Evolutionary conservation across 257 asterid species (phyloP), one percentile per base, ranked within the genome.

Genomic region (Nicotiana tomentosiformis): DNA sequence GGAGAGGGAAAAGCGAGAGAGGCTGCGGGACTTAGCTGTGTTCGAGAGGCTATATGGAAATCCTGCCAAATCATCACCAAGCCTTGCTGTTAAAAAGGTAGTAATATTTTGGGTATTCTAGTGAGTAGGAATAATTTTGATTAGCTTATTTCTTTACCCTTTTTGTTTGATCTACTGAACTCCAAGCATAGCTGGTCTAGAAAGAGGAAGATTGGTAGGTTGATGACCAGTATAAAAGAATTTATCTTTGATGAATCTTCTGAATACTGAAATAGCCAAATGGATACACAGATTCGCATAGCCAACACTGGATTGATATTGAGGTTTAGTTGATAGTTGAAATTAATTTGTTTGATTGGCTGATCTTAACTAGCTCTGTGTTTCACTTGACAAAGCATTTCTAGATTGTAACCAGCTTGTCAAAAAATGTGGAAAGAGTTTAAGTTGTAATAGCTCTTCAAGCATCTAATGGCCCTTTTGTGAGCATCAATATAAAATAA

Each of bases 51-150:
- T 94, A 77, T 80, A 91, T 81, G 97, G 95, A 11, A 85, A 96
- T 90, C 96, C 97, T 78, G 83, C 89, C 46, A 87, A 92, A 89
- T 90, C 97, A 66, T 94, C 98, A 62, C 86, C 98, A 3, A 23
- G 56, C 81, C 98, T 96, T 78, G 99, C 99, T 35, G 95, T 92
- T 26, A 96, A 96, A 88, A 96, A 96, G 98, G 99, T 94, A 43
- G 10, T 7, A 74, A 29, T 29, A 46, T 80, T 30, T 16, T 70
- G 70, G 77, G 68, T 49, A 10, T 81, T 43, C 37, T 37, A 66
- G 66, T 10, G 30, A 65, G 46, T 9, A 0, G 49, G 7, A 23
- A 26, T 20, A 20, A n/a, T 66, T 23, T 23, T 23, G 26, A 23
- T 23, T 23, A 23, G 26, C 26, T 23, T 23, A 23, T 23, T 16